Percentiles rank a stretch among this genome's conserved stretches.
Conservation (phyloP, 129 eudicot genomes). For the Ambrosia artemisiifolia region DNA sequence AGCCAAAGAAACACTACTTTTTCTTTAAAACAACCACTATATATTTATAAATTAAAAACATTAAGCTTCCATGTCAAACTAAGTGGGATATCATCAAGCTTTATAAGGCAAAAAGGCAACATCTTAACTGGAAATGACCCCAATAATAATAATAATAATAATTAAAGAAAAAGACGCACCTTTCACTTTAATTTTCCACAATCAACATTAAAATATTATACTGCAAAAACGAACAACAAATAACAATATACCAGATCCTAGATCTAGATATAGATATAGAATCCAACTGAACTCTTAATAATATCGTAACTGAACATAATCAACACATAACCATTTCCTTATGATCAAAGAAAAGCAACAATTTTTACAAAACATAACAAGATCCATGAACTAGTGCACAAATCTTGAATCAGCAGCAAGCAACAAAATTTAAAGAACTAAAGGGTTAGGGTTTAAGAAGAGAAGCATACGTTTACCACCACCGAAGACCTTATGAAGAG, state of each 20-base stretch:
- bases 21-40: background rate
- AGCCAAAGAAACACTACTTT: constrained; percentile 15
- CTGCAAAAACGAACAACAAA: background rate
- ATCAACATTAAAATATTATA: background rate
- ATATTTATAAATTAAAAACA: background rate
- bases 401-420: background rate
- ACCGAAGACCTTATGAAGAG: constrained; percentile 72
- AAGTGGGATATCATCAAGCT: constrained; percentile 2
- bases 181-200: constrained; percentile 15
- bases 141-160: constrained; percentile 9
- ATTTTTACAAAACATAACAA: background rate
- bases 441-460: constrained; percentile 13
- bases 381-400: constrained; percentile 11
- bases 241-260: constrained; percentile 5
- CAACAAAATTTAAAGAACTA: background rate
- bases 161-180: constrained; percentile 10
- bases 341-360: background rate
- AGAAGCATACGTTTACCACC: constrained; percentile 74
- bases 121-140: constrained; percentile 28
- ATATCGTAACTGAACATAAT: constrained; percentile 1
- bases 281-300: constrained; percentile 5
- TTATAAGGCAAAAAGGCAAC: constrained; percentile 25
- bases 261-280: constrained; percentile 17
- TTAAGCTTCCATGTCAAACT: constrained; percentile 13
- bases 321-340: constrained; percentile 9